These are phyloP conservation scores for Gardenia jasminoides DNA, from an alignment of 257 asterid genomes.

Conservation along the genomic window DNA sequence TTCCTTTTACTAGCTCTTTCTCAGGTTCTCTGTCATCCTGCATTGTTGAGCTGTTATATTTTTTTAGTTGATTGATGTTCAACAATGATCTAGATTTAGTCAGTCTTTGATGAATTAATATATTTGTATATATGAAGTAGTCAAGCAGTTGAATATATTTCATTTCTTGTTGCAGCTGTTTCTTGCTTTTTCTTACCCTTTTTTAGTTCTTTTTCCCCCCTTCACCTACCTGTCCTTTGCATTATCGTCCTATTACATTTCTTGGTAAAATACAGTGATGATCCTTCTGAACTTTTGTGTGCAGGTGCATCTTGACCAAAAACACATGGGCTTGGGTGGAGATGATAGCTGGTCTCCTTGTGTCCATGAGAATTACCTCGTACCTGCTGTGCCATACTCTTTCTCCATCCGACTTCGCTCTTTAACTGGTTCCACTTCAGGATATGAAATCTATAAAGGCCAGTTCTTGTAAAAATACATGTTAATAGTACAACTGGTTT, in stretches of 20 bases:
- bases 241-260: neutral
- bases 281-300: constrained; percentile 7
- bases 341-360: constrained; percentile 98
- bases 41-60: too few species aligned
- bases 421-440: constrained; percentile 45
- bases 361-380: constrained; percentile 75
- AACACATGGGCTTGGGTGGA: constrained; percentile 93
- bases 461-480: constrained; percentile 34
- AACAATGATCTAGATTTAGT: too few species aligned
- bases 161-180: too few species aligned
- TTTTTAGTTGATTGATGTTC: too few species aligned
- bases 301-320: constrained; percentile 97
- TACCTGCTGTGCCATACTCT: constrained; percentile 69
- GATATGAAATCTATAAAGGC: constrained; percentile 50
- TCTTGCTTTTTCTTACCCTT: too few species aligned
- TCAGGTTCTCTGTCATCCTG: too few species aligned
- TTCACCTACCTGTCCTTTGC: too few species aligned
- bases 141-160: too few species aligned
- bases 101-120: neutral
- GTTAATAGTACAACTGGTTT: neutral
- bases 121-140: neutral
- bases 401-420: constrained; percentile 73
- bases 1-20: too few species aligned
- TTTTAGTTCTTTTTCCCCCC: too few species aligned
- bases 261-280: neutral